Evolutionary conservation across 805 yeast species (phyloP), one percentile per base, ranked within the genome.

Genomic region (Monosporozyma siamensis): DNA sequence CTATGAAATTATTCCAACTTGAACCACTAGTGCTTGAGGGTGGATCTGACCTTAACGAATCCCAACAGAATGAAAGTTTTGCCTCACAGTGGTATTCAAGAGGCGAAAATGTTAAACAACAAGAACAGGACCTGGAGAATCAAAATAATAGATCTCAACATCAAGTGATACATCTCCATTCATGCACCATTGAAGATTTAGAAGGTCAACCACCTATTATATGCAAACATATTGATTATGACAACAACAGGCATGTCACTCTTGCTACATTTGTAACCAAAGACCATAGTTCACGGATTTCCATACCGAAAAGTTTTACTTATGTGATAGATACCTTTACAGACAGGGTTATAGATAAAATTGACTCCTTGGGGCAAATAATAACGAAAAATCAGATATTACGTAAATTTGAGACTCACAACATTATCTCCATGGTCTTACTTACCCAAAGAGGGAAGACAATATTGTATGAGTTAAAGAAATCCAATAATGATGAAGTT

Each of bases 381-480:
- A 18, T 57, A 2, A 39, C 50, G 6, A 37, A 38, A 24, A 50
- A 49, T 25, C 38, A 41, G 17, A 51, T 57, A 21, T 30, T 57
- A 9, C 46, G 55, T 11, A 49, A 50, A 18, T 36, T 36, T 12
- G 39, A 36, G 14, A 39, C 20, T 3, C 36, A 40, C 20, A 24
- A 46, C 12, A 41, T 53, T 4, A 41, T 50, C 1, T 45, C 59
- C 3, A 45, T 50, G 3, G 22, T 56, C 14, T 40, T 55, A 17
- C 44, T 53, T 2, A 45, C 59, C 1, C 44, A 41, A 26, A 48
- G 47, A 15, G 62, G 62, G 6, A 53, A 53, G 43, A 47, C 50
- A 5, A 50, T 53, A 15, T 44, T 54, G 11, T 50, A 52, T 32
- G 62, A 57, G 39, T 44, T 56, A 14, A 30, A 52, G 34, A 36